Conservation (phyloP, 2,329 filamentous ascomycete species). For the Phialemonium atrogriseum region DNA sequence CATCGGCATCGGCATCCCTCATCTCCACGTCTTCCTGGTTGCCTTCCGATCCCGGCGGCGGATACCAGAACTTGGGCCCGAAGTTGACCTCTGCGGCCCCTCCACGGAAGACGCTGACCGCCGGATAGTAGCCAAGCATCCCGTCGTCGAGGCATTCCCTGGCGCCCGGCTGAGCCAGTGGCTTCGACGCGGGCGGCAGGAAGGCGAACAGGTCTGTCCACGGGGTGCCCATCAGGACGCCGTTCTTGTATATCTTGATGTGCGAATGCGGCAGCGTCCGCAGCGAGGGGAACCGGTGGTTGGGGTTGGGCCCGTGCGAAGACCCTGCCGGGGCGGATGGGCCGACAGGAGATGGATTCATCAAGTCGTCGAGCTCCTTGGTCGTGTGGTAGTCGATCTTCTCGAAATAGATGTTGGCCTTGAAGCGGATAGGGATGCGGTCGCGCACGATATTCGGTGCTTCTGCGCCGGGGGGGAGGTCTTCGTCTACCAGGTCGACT, state of each 20-base stretch:
- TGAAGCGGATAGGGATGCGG: slow-evolving; percentile 89
- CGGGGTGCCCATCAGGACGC: slow-evolving; percentile 72
- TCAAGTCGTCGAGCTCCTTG: slow-evolving; percentile 79
- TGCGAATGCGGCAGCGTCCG: slow-evolving; percentile 79
- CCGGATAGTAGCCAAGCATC: slow-evolving; percentile 90
- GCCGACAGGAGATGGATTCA: slow-evolving; percentile 56
- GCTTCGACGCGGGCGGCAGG: slow-evolving; percentile 78
- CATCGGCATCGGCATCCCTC: slow-evolving; percentile 24
- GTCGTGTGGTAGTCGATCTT: slow-evolving; percentile 81
- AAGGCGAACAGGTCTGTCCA: slow-evolving; percentile 87
- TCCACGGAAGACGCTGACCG: slow-evolving; percentile 84
- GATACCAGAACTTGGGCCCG: slow-evolving; percentile 86
- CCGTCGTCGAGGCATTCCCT: slow-evolving; percentile 88
- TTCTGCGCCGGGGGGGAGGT: slow-evolving; percentile 43
- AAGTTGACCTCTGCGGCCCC: slow-evolving; percentile 92
- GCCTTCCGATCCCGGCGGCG: slow-evolving; percentile 54
- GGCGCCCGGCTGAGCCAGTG: slow-evolving; percentile 62
- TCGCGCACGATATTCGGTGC: slow-evolving; percentile 83
- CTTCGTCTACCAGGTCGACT: slow-evolving; percentile 59
- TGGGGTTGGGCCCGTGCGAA: slow-evolving; percentile 57
- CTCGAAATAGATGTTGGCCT: slow-evolving; percentile 89
- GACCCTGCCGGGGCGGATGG: slow-evolving; percentile 33
- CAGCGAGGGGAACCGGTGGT: slow-evolving; percentile 64
- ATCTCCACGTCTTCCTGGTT: slow-evolving; percentile 40
- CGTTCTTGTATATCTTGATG: slow-evolving; percentile 92